phyloP scores from a whole-genome alignment of 2,329 filamentous ascomycete genomes.

The Apiospora malaysiana region DNA sequence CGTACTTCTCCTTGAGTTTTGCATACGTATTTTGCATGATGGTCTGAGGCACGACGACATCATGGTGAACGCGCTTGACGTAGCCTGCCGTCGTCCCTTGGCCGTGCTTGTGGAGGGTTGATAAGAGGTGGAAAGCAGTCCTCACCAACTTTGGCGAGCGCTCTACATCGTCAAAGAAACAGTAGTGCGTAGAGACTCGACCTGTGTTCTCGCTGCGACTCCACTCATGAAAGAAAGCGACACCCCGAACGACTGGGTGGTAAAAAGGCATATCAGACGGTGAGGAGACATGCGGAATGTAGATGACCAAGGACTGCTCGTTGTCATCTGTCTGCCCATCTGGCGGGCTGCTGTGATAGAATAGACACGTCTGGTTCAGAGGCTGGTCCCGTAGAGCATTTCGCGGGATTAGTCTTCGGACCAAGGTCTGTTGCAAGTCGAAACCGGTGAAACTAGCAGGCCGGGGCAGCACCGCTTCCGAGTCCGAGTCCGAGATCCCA shows the following conservation, averaged over 20 bases:
- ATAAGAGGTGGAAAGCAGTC: constrained; percentile 72
- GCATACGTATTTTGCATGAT: constrained; percentile 83
- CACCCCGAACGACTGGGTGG: constrained; percentile 76
- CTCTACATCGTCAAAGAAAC: constrained; percentile 51
- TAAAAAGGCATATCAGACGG: constrained; percentile 80
- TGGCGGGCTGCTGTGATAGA: constrained; percentile 55
- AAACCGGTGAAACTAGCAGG: constrained; percentile 54
- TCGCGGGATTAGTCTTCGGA: constrained; percentile 80
- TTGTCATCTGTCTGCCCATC: constrained; percentile 36
- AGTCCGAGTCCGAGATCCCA: constrained; percentile 34
- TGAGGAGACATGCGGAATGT: constrained; percentile 73
- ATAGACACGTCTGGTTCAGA: constrained; percentile 82
- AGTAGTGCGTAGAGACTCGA: constrained; percentile 65
- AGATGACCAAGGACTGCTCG: constrained; percentile 68
- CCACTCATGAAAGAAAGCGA: constrained; percentile 80
- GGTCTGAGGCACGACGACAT: constrained; percentile 78
- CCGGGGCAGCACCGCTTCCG: constrained; percentile 34
- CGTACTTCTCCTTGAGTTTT: constrained; percentile 79
- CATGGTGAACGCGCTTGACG: constrained; percentile 83
- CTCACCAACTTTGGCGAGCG: constrained; percentile 59
- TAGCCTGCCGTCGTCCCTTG: constrained; percentile 70
- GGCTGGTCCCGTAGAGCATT: constrained; percentile 78
- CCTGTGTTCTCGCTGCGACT: constrained; percentile 49
- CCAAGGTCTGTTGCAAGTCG: constrained; percentile 65
- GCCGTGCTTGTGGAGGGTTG: constrained; percentile 75